Percentiles rank a stretch among this genome's conserved stretches.
Evolutionary conservation across 495 filamentous ascomycete genomes (phyloP).

Genomic region (Cercophora samala): DNA sequence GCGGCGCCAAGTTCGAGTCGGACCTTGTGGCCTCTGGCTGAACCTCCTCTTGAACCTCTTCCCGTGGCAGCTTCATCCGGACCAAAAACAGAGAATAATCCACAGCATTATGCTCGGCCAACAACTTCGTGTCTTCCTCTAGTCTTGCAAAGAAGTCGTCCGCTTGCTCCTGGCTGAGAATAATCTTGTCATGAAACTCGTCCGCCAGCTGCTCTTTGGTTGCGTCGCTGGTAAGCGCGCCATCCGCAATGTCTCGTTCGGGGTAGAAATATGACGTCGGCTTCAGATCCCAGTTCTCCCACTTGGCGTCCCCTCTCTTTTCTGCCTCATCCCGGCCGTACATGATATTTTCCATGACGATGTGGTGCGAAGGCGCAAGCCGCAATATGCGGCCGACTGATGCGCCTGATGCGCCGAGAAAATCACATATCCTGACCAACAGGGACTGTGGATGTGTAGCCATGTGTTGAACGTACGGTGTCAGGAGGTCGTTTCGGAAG

Average conservation of each 20-base stretch:
- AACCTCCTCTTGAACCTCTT: slow-evolving; percentile 25
- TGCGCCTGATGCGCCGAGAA: slow-evolving; percentile 51
- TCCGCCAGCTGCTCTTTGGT: slow-evolving; percentile 59
- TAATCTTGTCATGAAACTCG: slow-evolving; percentile 62
- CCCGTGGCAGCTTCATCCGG: slow-evolving; percentile 40
- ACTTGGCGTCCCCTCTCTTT: slow-evolving; percentile 43
- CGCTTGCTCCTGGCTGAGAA: slow-evolving; percentile 49
- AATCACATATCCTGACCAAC: slow-evolving; percentile 66
- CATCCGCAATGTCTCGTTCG: slow-evolving; percentile 62
- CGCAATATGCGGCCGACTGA: slow-evolving; percentile 55
- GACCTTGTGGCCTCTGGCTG: slow-evolving; percentile 17
- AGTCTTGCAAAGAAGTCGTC: slow-evolving; percentile 48
- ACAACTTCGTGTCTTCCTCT: slow-evolving; percentile 56
- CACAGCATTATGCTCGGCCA: slow-evolving; percentile 58
- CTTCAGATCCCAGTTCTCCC: slow-evolving; percentile 71
- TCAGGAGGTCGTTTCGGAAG: slow-evolving; percentile 60
- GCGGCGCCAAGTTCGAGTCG: slow-evolving; percentile 21
- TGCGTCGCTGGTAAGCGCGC: slow-evolving; percentile 53
- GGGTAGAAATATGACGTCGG: slow-evolving; percentile 69
- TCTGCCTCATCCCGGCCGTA: slow-evolving; percentile 49
- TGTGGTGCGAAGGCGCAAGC: slow-evolving; percentile 59
- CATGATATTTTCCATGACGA: slow-evolving; percentile 71
- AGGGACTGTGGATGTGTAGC: slow-evolving; percentile 51
- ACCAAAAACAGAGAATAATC: slow-evolving; percentile 70
- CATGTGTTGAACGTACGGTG: slow-evolving; percentile 61